Evolutionary conservation across 805 yeast genomes (phyloP), one percentile per base, ranked within the genome.

Genomic region (Hyphopichia homilentoma): DNA sequence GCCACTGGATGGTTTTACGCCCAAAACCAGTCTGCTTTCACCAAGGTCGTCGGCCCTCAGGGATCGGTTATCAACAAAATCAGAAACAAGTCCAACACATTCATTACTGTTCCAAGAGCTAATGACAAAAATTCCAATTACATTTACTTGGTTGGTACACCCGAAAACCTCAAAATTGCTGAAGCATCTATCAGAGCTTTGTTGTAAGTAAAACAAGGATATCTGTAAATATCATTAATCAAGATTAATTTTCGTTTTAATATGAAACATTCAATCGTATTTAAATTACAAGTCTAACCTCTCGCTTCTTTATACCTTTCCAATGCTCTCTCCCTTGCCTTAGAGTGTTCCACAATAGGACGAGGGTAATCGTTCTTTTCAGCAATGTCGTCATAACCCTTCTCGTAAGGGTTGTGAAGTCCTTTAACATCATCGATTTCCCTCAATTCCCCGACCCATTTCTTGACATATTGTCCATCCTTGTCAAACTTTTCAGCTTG

Each of bases 31-130:
- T 59, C 77, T 9, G 50, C 59, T 17, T 81, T 83, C 56, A 73
- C 81, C 36, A 74, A 69, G 52, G 66, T 86, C 33, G 75, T 87
- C 41, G 96, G 96, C 6, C 78, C 86, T 11, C 81, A 76, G 44
- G 96, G 96, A 29, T 59, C 78, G 21, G 77, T 74, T 40, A 67
- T 86, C 50, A 77, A 72, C 47, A 61, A 62, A 42, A 70, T 85
- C 38, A 78, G 93, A 63, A 62, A 64, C 17, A 62, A 69, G 36
- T 65, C 83, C 14, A 76, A 74, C 13, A 68, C 82, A 23, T 68
- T 74, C 36, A 73, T 84, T 40, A 66, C 69, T 30, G 77, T 84
- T 34, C 94, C 93, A 44, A 76, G 77, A 56, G 61, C 62, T 28
- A 57, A 55, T 29, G 83, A 79, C 40, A 63, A 69, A 40, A 50